phyloP scores from a whole-genome alignment of 805 yeast genomes.

The Myxozyma kluyveri region DNA sequence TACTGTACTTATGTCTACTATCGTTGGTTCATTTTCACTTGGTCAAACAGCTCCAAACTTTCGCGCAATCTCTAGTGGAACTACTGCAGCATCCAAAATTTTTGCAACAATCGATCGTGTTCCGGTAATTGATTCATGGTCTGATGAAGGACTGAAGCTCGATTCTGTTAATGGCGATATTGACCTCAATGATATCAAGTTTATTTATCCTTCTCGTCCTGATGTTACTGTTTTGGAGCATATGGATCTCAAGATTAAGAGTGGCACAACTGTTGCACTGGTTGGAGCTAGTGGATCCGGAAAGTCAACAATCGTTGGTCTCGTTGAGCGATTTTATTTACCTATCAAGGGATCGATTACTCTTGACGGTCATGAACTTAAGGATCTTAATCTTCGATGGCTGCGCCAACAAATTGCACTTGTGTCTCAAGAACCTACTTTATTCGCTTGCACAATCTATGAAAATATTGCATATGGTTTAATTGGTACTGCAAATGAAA shows the following conservation, averaged over 20 bases:
- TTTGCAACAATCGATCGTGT: slow-evolving; percentile 45
- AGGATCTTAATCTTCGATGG: slow-evolving; percentile 49
- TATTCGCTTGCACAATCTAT: slow-evolving; percentile 74
- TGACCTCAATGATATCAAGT: slow-evolving; percentile 30
- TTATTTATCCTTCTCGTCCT: slow-evolving; percentile 37
- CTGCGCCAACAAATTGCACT: slow-evolving; percentile 56
- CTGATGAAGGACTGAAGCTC: slow-evolving; percentile 30
- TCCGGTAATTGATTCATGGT: slow-evolving; percentile 40
- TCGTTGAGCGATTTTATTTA: slow-evolving; percentile 57
- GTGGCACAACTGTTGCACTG: slow-evolving; percentile 81
- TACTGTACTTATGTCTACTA: slow-evolving; percentile 34
- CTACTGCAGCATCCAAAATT: slow-evolving; percentile 42
- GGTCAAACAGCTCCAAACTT: slow-evolving; percentile 44
- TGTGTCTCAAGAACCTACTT: slow-evolving; percentile 55
- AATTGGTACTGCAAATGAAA: slow-evolving; percentile 33
- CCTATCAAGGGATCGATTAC: slow-evolving; percentile 48
- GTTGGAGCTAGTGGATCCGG: slow-evolving; percentile 82
- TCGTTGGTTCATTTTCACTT: slow-evolving; percentile 40
- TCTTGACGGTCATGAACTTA: slow-evolving; percentile 50
- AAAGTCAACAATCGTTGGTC: slow-evolving; percentile 47
- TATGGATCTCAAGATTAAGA: slow-evolving; percentile 46
- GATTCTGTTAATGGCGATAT: slow-evolving; percentile 42
- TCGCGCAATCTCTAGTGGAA: slow-evolving; percentile 40
- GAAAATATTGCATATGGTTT: slow-evolving; percentile 81
- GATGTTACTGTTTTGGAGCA: slow-evolving; percentile 33